Conservation (phyloP, 2,329 filamentous ascomycete genomes). For the Cytospora schulzeri region DNA sequence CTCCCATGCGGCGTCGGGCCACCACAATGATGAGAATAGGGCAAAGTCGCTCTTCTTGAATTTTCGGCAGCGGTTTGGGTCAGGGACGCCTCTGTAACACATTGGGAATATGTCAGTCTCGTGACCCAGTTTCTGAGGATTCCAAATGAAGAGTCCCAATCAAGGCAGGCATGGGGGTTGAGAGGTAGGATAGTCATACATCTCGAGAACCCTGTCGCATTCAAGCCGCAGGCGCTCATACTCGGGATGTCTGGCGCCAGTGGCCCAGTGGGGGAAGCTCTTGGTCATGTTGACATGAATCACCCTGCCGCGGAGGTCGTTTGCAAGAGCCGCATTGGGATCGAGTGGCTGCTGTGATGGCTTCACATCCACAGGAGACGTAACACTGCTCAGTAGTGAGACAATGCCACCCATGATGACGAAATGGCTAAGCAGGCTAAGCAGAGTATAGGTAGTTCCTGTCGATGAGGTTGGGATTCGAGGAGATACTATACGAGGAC, state of each 20-base stretch:
- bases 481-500: not conserved
- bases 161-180: too few relatives aligned
- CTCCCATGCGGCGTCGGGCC: slow-evolving; percentile 38
- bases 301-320: slow-evolving; percentile 21
- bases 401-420: slow-evolving; percentile 15
- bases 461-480: not conserved
- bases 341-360: not conserved
- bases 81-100: slow-evolving; percentile 34
- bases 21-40: slow-evolving; percentile 39
- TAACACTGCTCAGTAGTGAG: not conserved
- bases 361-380: not conserved
- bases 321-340: slow-evolving; percentile 19
- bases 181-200: not conserved
- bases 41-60: slow-evolving; percentile 39
- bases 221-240: slow-evolving; percentile 18
- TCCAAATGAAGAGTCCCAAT: too few relatives aligned
- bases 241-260: slow-evolving; percentile 8
- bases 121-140: not conserved
- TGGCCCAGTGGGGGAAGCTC: slow-evolving; percentile 23
- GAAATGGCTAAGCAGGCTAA: not conserved
- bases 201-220: slow-evolving; percentile 20
- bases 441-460: not conserved
- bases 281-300: slow-evolving; percentile 27
- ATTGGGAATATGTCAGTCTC: not conserved
- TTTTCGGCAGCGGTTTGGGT: slow-evolving; percentile 35